A percentile compares a stretch with the other conserved stretches of the same genome.
phyloP scores from a whole-genome alignment of 2,329 filamentous ascomycete genomes.

The Penicillium sp. region DNA sequence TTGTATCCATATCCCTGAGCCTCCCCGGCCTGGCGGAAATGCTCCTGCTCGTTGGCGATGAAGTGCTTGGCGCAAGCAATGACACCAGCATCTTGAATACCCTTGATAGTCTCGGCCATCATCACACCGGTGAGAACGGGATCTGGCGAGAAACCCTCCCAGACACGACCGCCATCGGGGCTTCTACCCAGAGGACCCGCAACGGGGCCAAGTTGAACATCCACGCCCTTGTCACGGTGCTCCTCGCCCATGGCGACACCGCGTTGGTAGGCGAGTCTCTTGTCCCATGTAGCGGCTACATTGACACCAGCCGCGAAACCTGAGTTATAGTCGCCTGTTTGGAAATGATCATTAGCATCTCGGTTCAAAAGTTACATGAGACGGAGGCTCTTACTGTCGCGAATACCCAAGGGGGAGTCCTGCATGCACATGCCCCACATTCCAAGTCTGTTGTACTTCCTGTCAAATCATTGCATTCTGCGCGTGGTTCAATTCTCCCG shows the following conservation, averaged over 20 bases:
- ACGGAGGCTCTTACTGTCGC: constrained; percentile 55
- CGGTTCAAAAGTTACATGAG: neutral
- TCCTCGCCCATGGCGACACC: constrained; percentile 77
- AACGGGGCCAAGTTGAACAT: constrained; percentile 76
- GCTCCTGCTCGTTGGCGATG: constrained; percentile 74
- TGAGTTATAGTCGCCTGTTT: constrained; percentile 72
- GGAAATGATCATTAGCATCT: neutral
- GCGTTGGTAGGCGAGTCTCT: constrained; percentile 68
- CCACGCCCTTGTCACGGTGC: constrained; percentile 74
- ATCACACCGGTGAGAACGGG: constrained; percentile 74
- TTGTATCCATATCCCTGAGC: constrained; percentile 64
- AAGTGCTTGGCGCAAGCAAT: constrained; percentile 84
- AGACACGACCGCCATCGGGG: constrained; percentile 71
- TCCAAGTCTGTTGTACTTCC: constrained; percentile 49
- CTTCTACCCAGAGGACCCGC: constrained; percentile 72
- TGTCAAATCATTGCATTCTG: constrained; percentile 7
- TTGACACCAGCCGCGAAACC: constrained; percentile 81
- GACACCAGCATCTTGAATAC: constrained; percentile 80
- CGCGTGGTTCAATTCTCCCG: constrained; percentile 1
- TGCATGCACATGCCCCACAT: constrained; percentile 79
- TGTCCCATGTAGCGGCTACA: constrained; percentile 82
- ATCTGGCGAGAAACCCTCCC: constrained; percentile 71
- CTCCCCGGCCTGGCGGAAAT: constrained; percentile 67
- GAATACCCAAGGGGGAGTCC: constrained; percentile 80
- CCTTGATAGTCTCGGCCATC: constrained; percentile 73